Evolutionary conservation across 2,329 filamentous ascomycete genomes (phyloP).

Genomic region (Pseudonectria buxi): DNA sequence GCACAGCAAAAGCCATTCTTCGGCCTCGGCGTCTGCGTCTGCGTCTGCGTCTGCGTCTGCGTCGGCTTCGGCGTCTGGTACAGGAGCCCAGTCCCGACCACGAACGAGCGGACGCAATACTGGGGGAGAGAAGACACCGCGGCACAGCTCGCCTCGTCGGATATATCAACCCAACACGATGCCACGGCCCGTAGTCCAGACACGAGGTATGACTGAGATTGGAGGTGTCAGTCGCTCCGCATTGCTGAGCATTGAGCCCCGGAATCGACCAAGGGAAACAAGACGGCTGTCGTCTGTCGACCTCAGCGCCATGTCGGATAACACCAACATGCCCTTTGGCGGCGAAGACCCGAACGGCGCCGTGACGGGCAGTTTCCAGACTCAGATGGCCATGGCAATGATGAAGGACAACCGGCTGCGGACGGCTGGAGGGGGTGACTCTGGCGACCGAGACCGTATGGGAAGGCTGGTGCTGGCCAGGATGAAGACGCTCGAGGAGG

Average conservation of each 20-base stretch:
- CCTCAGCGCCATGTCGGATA: constrained; percentile 68
- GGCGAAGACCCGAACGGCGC: constrained; percentile 55
- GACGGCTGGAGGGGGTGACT: constrained; percentile 30
- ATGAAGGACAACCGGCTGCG: constrained; percentile 51
- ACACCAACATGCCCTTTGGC: constrained; percentile 48
- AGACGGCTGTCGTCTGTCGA: constrained; percentile 58
- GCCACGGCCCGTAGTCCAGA: constrained; percentile 50
- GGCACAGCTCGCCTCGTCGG: constrained; percentile 41
- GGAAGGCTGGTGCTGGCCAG: constrained; percentile 75
- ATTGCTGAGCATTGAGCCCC: constrained; percentile 45
- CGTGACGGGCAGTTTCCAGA: constrained; percentile 71
- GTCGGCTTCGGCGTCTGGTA: constrained; percentile 29
- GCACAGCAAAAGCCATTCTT: constrained; percentile 34
- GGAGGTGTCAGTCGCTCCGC: constrained; percentile 35
- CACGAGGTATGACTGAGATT: constrained; percentile 29
- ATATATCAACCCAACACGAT: constrained; percentile 39
- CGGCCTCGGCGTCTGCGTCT: constrained; percentile 32
- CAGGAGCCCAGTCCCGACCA: constrained; percentile 24
- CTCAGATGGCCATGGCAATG: constrained; percentile 69
- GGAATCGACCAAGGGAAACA: constrained; percentile 30
- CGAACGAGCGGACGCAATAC: constrained; percentile 30
- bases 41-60: no score
- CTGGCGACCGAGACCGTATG: constrained; percentile 58
- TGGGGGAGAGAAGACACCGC: constrained; percentile 32
- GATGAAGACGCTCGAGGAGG: constrained; percentile 90